Conservation (phyloP, 805 yeast species). For the Metschnikowia gelsemii region DNA sequence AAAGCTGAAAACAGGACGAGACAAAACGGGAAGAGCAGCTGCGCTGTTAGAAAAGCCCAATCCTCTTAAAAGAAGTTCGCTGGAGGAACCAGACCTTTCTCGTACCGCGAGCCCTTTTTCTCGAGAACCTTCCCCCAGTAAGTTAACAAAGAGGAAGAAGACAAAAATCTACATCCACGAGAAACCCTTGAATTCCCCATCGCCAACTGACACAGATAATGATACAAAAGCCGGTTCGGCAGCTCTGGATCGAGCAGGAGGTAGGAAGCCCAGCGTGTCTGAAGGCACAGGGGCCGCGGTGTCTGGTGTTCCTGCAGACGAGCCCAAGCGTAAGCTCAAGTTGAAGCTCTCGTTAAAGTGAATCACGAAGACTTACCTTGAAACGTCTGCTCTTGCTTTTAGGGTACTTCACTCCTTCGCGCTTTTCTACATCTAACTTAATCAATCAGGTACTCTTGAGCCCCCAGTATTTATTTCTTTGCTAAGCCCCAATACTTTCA, state of each 20-base stretch:
- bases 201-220: slow-evolving; percentile 8
- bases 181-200: slow-evolving; percentile 12
- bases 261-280: neutral
- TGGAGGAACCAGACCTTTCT: slow-evolving; percentile 9
- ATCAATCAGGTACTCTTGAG: too few relatives aligned
- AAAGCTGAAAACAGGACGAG: neutral
- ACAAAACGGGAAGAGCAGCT: slow-evolving; percentile 24
- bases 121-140: slow-evolving; percentile 11
- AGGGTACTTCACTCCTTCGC: too few relatives aligned
- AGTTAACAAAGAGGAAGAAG: slow-evolving; percentile 25
- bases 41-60: neutral
- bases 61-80: slow-evolving; percentile 1
- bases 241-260: too few relatives aligned
- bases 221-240: neutral
- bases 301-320: slow-evolving; percentile 7
- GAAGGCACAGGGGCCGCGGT: neutral
- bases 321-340: slow-evolving; percentile 15
- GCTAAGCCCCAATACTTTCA: too few relatives aligned
- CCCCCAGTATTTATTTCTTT: too few relatives aligned
- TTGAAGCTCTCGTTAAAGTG: slow-evolving; percentile 13
- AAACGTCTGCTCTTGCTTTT: neutral
- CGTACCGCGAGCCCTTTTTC: slow-evolving; percentile 20
- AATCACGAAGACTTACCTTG: neutral
- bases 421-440: too few relatives aligned
- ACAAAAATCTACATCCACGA: slow-evolving; percentile 30